phyloP scores from a whole-genome alignment of 2,329 filamentous ascomycete genomes.

The Neopestalotiopsis rosae region DNA sequence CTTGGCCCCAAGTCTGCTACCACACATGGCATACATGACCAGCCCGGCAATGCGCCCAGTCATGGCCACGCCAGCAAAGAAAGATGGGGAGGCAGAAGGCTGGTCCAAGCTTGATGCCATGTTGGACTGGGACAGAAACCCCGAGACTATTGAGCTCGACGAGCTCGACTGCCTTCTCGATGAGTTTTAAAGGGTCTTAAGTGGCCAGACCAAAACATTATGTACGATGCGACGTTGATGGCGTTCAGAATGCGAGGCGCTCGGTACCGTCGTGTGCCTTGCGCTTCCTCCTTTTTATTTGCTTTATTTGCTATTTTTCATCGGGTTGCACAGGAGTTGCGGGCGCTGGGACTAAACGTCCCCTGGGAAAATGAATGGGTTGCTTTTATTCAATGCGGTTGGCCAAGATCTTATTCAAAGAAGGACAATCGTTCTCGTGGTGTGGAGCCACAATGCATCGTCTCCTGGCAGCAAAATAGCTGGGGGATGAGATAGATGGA shows the following conservation, averaged over 20 bases:
- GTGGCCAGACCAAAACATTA: not conserved
- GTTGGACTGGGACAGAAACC: constrained; percentile 71
- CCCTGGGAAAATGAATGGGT: not conserved
- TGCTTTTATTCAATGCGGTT: constrained; percentile 5
- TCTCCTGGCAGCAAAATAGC: not conserved
- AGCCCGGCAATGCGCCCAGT: constrained; percentile 61
- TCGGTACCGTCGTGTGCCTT: not conserved
- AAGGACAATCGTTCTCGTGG: not conserved
- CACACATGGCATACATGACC: constrained; percentile 51
- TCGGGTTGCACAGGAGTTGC: constrained; percentile 16
- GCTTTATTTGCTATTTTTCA: not conserved
- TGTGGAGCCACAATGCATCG: not conserved
- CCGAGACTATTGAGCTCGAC: constrained; percentile 89
- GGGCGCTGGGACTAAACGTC: not conserved
- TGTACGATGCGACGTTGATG: constrained; percentile 13
- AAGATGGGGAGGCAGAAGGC: constrained; percentile 45
- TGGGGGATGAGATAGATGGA: not conserved
- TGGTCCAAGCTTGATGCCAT: constrained; percentile 51
- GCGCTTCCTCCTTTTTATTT: not conserved
- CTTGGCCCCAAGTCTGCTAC: constrained; percentile 37
- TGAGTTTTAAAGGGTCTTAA: constrained; percentile 59
- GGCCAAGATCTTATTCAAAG: not conserved
- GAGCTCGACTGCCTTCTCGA: constrained; percentile 90
- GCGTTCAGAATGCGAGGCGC: not conserved
- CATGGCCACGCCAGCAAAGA: constrained; percentile 48